phyloP scores from a whole-genome alignment of 108 stramenopile species.

The Chaetoceros tenuissimus region DNA sequence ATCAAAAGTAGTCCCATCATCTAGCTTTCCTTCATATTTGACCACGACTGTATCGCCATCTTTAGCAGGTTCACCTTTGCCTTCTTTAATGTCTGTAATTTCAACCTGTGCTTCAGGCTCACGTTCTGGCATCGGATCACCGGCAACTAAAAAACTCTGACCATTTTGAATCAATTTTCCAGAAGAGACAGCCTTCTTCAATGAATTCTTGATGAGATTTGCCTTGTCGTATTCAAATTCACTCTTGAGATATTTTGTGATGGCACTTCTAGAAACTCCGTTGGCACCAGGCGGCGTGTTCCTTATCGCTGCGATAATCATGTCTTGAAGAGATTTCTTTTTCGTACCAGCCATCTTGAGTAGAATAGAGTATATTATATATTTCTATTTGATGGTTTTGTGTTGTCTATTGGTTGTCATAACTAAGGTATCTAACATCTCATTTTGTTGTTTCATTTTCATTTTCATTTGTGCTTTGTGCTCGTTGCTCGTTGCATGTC shows the following conservation, averaged over 20 bases:
- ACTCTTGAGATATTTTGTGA: conserved; percentile 62
- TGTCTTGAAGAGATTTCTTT: conserved; percentile 69
- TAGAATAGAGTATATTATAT: too few relatives aligned
- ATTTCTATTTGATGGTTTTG: too few relatives aligned
- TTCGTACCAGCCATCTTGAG: too few relatives aligned
- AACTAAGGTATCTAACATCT: too few relatives aligned
- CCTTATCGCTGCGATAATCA: conserved; percentile 68
- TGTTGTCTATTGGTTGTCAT: too few relatives aligned
- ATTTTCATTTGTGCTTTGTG: too few relatives aligned
- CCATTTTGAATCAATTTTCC: conserved; percentile 52
- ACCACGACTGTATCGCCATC: conserved; percentile 62
- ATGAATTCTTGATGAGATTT: conserved; percentile 46
- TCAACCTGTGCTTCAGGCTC: conserved; percentile 24
- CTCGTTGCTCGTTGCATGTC: too few relatives aligned
- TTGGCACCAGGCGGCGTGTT: conserved; percentile 31
- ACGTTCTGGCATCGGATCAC: conserved; percentile 27
- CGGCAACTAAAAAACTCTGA: conserved; percentile 64
- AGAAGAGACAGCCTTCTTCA: conserved; percentile 57
- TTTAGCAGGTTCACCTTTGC: conserved; percentile 15
- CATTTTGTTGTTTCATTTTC: too few relatives aligned
- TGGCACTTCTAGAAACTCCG: conserved; percentile 56
- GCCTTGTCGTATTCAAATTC: conserved; percentile 60
- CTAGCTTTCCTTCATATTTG: conserved; percentile 66
- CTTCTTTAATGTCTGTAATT: conserved; percentile 35
- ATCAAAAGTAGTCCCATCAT: conserved; percentile 63